Evolutionary conservation across 78 protist species (phyloP).

Genomic region (Cavenderia fasciculata): DNA sequence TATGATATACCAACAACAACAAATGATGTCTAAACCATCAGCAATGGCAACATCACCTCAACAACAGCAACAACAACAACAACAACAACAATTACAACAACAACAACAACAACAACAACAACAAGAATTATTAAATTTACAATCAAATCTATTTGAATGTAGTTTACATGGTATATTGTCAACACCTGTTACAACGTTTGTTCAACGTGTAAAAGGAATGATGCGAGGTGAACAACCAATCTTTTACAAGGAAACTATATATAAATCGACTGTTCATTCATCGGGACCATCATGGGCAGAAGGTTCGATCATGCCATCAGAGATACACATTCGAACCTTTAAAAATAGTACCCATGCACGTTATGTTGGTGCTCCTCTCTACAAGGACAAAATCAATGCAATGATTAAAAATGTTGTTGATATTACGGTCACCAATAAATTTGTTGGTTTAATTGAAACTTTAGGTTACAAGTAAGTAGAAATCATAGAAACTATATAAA

Average conservation of each 20-base stretch:
- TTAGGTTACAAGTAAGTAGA: conserved; percentile 57
- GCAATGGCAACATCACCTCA: background rate
- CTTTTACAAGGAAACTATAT: conserved; percentile 39
- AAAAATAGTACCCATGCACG: conserved; percentile 17
- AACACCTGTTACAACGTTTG: conserved; percentile 29
- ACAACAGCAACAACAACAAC: background rate
- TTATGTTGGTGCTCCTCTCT: conserved; percentile 65
- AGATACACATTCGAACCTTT: conserved; percentile 53
- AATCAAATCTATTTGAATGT: conserved; percentile 49
- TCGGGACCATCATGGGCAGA: conserved; percentile 67
- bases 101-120: background rate
- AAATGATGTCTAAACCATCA: conserved; percentile 17
- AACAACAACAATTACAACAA: background rate
- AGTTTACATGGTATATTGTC: conserved; percentile 70
- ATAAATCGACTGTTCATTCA: conserved; percentile 31
- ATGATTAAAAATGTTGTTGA: conserved; percentile 66
- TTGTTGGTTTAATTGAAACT: conserved; percentile 19
- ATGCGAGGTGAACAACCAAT: conserved; percentile 55
- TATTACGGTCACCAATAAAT: conserved; percentile 25
- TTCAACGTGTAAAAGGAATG: conserved; percentile 72
- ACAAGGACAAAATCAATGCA: conserved; percentile 63
- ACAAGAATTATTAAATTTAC: background rate
- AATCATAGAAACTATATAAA: too few relatives aligned
- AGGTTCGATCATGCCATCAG: conserved; percentile 59
- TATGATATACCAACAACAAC: background rate